These are phyloP conservation scores for Hypoxylon lienhwacheense DNA, from an alignment of 495 filamentous ascomycete species.

Conservation along the genomic window DNA sequence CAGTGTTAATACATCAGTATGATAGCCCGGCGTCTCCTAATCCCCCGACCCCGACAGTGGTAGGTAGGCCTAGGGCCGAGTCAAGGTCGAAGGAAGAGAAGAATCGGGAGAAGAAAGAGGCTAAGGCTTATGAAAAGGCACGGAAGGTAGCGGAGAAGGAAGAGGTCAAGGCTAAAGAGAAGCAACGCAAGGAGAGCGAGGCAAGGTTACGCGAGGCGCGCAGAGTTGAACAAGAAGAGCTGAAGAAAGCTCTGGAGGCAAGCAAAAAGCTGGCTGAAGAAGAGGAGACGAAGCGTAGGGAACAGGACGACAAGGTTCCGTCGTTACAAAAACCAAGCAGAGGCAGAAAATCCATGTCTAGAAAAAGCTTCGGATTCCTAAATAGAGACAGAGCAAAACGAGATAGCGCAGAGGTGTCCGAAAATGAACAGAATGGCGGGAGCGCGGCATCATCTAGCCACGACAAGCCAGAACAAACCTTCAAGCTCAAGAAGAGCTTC, in stretches of 20 bases:
- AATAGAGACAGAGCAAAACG: conserved; percentile 40
- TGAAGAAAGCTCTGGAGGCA: conserved; percentile 46
- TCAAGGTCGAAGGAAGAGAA: conserved; percentile 56
- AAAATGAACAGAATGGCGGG: conserved; percentile 41
- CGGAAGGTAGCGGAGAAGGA: conserved; percentile 56
- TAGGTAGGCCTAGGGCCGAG: conserved; percentile 43
- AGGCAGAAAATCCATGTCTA: conserved; percentile 49
- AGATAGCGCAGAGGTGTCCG: conserved; percentile 35
- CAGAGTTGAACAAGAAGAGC: conserved; percentile 43
- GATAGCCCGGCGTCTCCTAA: conserved; percentile 38
- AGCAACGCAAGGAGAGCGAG: conserved; percentile 44
- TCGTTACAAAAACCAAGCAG: conserved; percentile 45
- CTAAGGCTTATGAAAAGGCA: conserved; percentile 67
- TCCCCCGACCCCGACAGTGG: conserved; percentile 34
- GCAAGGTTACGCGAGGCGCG: conserved; percentile 40
- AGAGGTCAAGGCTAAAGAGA: conserved; percentile 63
- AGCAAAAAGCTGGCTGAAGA: conserved; percentile 49
- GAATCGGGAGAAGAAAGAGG: conserved; percentile 59
- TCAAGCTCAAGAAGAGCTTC: conserved; percentile 54
- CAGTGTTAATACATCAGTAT: conserved; percentile 35
- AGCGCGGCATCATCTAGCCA: conserved; percentile 22
- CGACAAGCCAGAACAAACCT: conserved; percentile 37
- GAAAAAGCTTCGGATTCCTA: conserved; percentile 54
- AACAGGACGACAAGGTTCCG: conserved; percentile 39
- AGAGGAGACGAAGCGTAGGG: conserved; percentile 45